Conservation (phyloP, 306 rosid species). For the Hippophae rhamnoides region DNA sequence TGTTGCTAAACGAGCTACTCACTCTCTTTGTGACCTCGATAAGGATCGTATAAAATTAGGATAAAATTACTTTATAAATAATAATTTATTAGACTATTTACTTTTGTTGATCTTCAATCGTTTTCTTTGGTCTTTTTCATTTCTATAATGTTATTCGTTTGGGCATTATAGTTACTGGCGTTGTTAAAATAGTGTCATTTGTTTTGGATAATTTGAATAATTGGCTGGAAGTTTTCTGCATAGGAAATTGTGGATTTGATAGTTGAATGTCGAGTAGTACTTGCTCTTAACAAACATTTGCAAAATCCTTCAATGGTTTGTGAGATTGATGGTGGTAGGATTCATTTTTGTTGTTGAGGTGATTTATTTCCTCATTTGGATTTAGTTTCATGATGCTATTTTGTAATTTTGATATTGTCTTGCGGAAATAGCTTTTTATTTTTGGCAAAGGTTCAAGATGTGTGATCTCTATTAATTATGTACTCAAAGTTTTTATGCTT, state of each 20-base stretch:
- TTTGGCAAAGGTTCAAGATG: too few species aligned
- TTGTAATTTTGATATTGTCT: background rate
- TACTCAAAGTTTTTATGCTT: too few species aligned
- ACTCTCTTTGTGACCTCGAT: constrained; percentile 26
- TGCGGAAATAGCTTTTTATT: too few species aligned
- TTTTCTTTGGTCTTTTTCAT: background rate
- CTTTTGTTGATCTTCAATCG: background rate
- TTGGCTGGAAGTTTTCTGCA: too few species aligned
- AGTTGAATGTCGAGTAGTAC: background rate
- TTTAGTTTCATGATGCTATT: too few species aligned
- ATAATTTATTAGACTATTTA: background rate
- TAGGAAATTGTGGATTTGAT: too few species aligned
- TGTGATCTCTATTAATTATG: too few species aligned
- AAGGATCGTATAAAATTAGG: constrained; percentile 38
- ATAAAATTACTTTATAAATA: too few species aligned
- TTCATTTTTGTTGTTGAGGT: constrained; percentile 35
- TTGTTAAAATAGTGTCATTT: constrained; percentile 1
- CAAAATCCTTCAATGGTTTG: background rate
- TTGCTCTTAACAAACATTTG: constrained; percentile 35
- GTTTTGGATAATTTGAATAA: too few species aligned
- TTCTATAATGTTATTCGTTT: background rate
- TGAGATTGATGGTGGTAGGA: background rate
- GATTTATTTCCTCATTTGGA: too few species aligned
- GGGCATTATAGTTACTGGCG: background rate
- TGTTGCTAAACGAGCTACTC: constrained; percentile 19